Evolutionary conservation across 2,329 filamentous ascomycete species (phyloP).

Genomic region (Colletotrichum lini): DNA sequence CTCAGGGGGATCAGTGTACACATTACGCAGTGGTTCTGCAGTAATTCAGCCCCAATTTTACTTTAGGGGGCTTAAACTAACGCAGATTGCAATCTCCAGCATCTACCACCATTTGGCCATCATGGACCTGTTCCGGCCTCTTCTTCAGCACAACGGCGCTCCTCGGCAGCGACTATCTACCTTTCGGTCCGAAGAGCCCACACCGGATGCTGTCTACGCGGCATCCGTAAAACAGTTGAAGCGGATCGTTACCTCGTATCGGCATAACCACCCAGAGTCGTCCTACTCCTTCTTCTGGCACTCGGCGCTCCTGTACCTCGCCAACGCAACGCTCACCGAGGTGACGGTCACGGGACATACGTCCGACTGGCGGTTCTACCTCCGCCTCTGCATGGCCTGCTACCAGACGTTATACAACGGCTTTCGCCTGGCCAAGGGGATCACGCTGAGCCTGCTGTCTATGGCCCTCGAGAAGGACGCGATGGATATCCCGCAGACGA

Average conservation of each 20-base stretch:
- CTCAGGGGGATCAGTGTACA: slow-evolving; percentile 46
- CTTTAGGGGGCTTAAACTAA: not conserved
- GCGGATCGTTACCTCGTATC: slow-evolving; percentile 54
- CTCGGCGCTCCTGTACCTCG: slow-evolving; percentile 55
- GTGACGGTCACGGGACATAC: slow-evolving; percentile 38
- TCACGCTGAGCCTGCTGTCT: slow-evolving; percentile 53
- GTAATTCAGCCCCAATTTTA: slow-evolving; percentile 47
- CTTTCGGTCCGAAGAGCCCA: slow-evolving; percentile 49
- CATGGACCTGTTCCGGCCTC: slow-evolving; percentile 53
- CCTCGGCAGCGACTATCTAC: slow-evolving; percentile 45
- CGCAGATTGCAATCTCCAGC: slow-evolving; percentile 43
- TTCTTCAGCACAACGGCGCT: slow-evolving; percentile 35
- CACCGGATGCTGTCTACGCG: slow-evolving; percentile 49
- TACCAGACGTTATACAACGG: slow-evolving; percentile 53
- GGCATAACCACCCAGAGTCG: slow-evolving; percentile 50
- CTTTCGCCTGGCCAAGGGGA: slow-evolving; percentile 53
- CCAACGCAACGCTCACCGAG: slow-evolving; percentile 53
- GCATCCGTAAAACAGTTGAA: slow-evolving; percentile 57
- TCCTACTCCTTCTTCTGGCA: slow-evolving; percentile 57
- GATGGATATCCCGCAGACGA: slow-evolving; percentile 49
- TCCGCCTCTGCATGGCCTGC: slow-evolving; percentile 55
- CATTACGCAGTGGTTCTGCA: slow-evolving; percentile 54
- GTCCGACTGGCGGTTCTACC: slow-evolving; percentile 52
- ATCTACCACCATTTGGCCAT: slow-evolving; percentile 56
- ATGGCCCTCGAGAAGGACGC: slow-evolving; percentile 53